A percentile compares a stretch with the other conserved stretches of the same genome.
Evolutionary conservation across 2,329 filamentous ascomycete species (phyloP).

Genomic region (Ophiostoma himal-ulmi): DNA sequence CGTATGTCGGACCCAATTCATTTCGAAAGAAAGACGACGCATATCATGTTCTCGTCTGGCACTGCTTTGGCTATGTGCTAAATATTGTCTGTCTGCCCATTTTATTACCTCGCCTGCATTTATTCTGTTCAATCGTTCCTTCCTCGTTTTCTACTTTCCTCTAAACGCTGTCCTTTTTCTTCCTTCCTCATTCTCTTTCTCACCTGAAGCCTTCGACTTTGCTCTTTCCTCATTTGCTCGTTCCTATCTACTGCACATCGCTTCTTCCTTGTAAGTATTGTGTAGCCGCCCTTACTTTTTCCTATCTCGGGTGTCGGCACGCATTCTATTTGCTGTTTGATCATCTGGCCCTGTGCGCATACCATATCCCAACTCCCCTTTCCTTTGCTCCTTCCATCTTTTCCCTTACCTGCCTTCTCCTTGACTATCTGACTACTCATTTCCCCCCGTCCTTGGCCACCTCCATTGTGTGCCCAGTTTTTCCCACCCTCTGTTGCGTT

Average conservation of each 20-base stretch:
- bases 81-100: not conserved
- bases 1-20: constrained; percentile 1
- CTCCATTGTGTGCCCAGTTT: not conserved
- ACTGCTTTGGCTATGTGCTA: not conserved
- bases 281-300: not conserved
- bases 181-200: not conserved
- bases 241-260: not conserved
- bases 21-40: not conserved
- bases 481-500: not conserved
- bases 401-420: not conserved
- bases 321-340: not conserved
- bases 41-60: not conserved
- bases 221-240: not conserved
- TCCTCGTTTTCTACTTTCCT: not conserved
- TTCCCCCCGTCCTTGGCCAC: constrained; percentile 4
- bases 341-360: not conserved
- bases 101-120: not conserved
- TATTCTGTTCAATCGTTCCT: not conserved
- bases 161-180: too few relatives aligned
- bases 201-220: not conserved
- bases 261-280: not conserved
- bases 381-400: not conserved
- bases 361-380: not conserved
- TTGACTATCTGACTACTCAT: not conserved
- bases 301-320: not conserved